Percentiles rank a stretch among this genome's conserved stretches.
phyloP scores from a whole-genome alignment of 1,139 yeast genomes.

The Yamadazyma spencermartinsiae region DNA sequence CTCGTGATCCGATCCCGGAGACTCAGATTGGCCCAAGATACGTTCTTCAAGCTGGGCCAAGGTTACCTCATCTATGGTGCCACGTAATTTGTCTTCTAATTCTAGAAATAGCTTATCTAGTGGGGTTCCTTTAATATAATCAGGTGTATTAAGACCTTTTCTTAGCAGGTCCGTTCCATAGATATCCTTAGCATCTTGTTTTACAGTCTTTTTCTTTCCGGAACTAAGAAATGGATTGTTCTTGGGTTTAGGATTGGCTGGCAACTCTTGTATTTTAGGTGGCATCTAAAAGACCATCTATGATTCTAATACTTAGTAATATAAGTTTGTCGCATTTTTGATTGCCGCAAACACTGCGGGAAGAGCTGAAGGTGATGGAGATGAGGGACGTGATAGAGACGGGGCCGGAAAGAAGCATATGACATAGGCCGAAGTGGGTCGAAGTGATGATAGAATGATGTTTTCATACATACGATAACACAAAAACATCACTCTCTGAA shows the following conservation, averaged over 20 bases:
- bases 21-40: background rate
- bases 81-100: slow-evolving; percentile 28
- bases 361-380: no score
- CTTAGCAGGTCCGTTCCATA: slow-evolving; percentile 23
- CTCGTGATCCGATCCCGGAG: background rate
- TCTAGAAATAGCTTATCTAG: slow-evolving; percentile 36
- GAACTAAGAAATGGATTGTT: slow-evolving; percentile 34
- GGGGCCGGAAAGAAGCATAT: no score
- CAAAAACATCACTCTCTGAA: no score
- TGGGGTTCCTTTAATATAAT: slow-evolving; percentile 31
- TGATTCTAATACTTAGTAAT: no score
- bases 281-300: slow-evolving; percentile 14
- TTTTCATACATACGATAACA: no score
- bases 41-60: slow-evolving; percentile 11
- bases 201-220: slow-evolving; percentile 30
- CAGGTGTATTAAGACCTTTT: slow-evolving; percentile 40
- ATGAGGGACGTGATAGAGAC: no score
- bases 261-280: slow-evolving; percentile 31
- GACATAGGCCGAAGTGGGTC: no score
- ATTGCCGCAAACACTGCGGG: no score
- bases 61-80: slow-evolving; percentile 25
- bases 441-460: no score
- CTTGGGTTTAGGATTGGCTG: slow-evolving; percentile 5
- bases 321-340: no score
- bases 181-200: slow-evolving; percentile 35